Conservation (phyloP, 306 rosid species). For the Vachellia pachyceras region DNA sequence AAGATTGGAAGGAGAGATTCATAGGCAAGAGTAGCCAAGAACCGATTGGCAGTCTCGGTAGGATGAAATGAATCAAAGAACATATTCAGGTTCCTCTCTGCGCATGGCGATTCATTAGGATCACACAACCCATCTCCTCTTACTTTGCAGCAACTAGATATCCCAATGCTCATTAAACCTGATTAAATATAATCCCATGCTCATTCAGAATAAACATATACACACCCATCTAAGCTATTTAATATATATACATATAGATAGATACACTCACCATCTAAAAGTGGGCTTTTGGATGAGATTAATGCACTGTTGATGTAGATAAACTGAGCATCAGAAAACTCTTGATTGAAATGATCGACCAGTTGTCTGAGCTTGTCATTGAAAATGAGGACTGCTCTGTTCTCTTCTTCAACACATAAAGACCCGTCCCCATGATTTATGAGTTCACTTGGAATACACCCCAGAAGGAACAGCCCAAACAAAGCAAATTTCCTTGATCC, state of each 20-base stretch:
- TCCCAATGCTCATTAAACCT: slow-evolving; percentile 4
- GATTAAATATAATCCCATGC: not conserved
- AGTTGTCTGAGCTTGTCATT: slow-evolving; percentile 46
- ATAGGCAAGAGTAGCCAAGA: slow-evolving; percentile 31
- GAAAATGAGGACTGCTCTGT: slow-evolving; percentile 40
- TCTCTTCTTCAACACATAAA: slow-evolving; percentile 52
- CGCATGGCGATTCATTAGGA: slow-evolving; percentile 36
- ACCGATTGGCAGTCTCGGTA: slow-evolving; percentile 24
- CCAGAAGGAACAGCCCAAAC: slow-evolving; percentile 52
- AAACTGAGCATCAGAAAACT: slow-evolving; percentile 46
- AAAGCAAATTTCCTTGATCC: slow-evolving; percentile 73
- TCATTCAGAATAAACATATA: not conserved
- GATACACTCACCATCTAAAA: not conserved
- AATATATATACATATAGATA: not conserved
- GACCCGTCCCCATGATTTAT: slow-evolving; percentile 45
- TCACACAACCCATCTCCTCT: slow-evolving; percentile 36
- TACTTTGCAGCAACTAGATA: slow-evolving; percentile 40
- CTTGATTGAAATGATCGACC: slow-evolving; percentile 45
- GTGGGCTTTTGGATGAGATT: not conserved
- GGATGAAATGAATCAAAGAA: slow-evolving; percentile 61
- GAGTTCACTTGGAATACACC: slow-evolving; percentile 63
- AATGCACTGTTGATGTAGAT: slow-evolving; percentile 28
- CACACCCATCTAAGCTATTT: not conserved
- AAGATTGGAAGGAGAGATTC: slow-evolving; percentile 8
- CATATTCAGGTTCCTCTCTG: not conserved